phyloP scores from a whole-genome alignment of 2,329 filamentous ascomycete species.

The Neonectria sp. region DNA sequence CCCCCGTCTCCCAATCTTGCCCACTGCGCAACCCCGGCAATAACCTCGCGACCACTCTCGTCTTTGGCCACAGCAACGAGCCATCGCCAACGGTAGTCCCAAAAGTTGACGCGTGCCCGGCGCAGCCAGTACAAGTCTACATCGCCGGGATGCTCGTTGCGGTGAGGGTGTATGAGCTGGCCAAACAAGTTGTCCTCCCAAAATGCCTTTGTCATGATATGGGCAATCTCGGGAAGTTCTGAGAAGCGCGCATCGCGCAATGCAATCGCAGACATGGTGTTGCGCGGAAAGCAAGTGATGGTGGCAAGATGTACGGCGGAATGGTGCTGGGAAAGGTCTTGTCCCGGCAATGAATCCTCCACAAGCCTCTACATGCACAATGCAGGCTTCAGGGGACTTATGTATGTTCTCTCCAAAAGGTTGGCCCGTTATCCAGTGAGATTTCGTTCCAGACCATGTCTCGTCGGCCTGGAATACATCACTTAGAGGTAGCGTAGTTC shows the following conservation, averaged over 20 bases:
- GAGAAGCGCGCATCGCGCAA: slow-evolving; percentile 39
- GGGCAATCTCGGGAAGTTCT: slow-evolving; percentile 49
- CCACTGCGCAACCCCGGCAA: slow-evolving; percentile 41
- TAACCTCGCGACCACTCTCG: slow-evolving; percentile 21
- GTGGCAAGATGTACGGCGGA: slow-evolving; percentile 7
- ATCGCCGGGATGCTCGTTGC: slow-evolving; percentile 50
- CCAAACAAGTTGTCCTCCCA: slow-evolving; percentile 54
- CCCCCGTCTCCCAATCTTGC: slow-evolving; percentile 38
- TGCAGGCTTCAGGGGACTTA: slow-evolving; percentile 25
- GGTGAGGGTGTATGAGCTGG: slow-evolving; percentile 53
- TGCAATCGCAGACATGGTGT: slow-evolving; percentile 31
- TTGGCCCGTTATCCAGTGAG: not conserved
- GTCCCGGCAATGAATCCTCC: slow-evolving; percentile 10
- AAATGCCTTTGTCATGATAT: slow-evolving; percentile 51
- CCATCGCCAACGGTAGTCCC: slow-evolving; percentile 47
- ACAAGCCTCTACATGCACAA: slow-evolving; percentile 7
- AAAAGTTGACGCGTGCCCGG: slow-evolving; percentile 45
- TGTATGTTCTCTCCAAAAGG: slow-evolving; percentile 1
- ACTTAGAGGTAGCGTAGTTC: slow-evolving; percentile 13
- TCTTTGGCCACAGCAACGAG: slow-evolving; percentile 47
- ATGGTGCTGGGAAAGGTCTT: slow-evolving; percentile 14
- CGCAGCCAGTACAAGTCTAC: slow-evolving; percentile 51
- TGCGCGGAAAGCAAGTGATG: not conserved
- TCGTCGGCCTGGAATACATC: slow-evolving; percentile 6
- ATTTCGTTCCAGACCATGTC: not conserved